Base-by-base conservation (phyloP, 2,329 filamentous ascomycete genomes). In the Aspergillus sp. region DNA sequence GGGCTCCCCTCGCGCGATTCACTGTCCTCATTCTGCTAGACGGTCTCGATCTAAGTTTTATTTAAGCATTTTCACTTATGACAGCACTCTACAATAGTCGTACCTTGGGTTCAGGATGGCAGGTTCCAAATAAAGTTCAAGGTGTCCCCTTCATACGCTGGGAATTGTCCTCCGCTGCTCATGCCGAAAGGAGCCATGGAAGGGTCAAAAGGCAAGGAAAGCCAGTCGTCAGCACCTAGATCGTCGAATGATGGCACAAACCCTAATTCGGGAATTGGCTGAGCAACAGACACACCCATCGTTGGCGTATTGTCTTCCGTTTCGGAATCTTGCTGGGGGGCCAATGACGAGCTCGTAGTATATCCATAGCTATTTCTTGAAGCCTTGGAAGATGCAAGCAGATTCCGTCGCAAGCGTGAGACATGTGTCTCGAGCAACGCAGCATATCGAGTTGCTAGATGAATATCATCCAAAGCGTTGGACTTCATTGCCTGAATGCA, bases 401-500 rank as follows among this genome's bases (percentile, higher is more conserved):
- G 66, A 52, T 75, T 74, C 5, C 67, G 71, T 9, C 74, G 73
- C 55, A 78, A 60, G 6, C 75, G 73, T n/a, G 73, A 72, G 15
- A 78, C 73, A 56, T 79, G 76, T 56, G 75, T 70, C 21, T 82
- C 80, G 11, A 83, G 68, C 2, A 83, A 70, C 0, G 77, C 79
- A 4, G 80, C 80, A 62, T 82, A 83, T 21, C 80, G 74, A 3
- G 78, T 79, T 9, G 79, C 80, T 4, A 83, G 69, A 62, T 83
- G 80, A 61, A 83, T 81, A 57, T 83, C 81, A 53, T 83, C 81
- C 2, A 82, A 64, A 0, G 79, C 76, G 55, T 79, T 81, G 2
- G 77, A 78, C 40, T 79, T 73, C 50, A 83, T 67, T 6, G 79
- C 79, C 23, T 76, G 72, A 40, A 82, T 82, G 50, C 77, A 78